Conservation (phyloP, 257 asterid genomes). For the Gynochthodes officinalis region DNA sequence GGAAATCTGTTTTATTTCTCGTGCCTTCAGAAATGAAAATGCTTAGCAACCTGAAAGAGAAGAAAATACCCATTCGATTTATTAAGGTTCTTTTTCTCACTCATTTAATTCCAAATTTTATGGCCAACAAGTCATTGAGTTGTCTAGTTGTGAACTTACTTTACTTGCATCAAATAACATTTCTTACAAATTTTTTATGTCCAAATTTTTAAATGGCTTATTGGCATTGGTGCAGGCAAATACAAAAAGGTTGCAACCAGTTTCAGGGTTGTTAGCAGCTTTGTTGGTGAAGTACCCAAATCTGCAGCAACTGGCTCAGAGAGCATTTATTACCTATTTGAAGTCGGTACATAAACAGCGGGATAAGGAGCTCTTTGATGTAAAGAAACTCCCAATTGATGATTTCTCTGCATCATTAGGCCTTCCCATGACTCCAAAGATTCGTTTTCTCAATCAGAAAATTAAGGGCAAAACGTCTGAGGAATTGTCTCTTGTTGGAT, state of each 20-base stretch:
- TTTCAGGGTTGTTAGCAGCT: slow-evolving; percentile 74
- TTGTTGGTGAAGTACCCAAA: slow-evolving; percentile 78
- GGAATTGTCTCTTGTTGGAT: slow-evolving; percentile 47
- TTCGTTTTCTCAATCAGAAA: slow-evolving; percentile 71
- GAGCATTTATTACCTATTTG: slow-evolving; percentile 84
- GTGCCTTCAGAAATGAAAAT: slow-evolving; percentile 80
- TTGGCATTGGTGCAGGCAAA: slow-evolving; percentile 54
- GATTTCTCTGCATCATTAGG: slow-evolving; percentile 87
- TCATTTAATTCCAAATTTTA: not conserved
- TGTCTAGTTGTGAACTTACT: not conserved
- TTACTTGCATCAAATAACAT: not conserved
- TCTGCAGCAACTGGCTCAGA: slow-evolving; percentile 71
- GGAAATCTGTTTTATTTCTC: slow-evolving; percentile 79
- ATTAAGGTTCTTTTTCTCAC: slow-evolving; percentile 47
- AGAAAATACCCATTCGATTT: slow-evolving; percentile 63
- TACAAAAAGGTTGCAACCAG: slow-evolving; percentile 64
- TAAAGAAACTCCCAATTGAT: slow-evolving; percentile 67
- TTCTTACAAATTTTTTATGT: not conserved
- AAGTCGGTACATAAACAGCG: slow-evolving; percentile 71
- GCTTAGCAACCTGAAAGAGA: slow-evolving; percentile 74
- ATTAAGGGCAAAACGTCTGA: slow-evolving; percentile 55
- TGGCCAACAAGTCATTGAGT: slow-evolving; percentile 1
- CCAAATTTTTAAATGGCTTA: slow-evolving; percentile 2
- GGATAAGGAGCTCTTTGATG: slow-evolving; percentile 86
- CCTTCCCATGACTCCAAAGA: slow-evolving; percentile 92